phyloP scores from a whole-genome alignment of 2,329 filamentous ascomycete species.

The Chlorencoelia australis region DNA sequence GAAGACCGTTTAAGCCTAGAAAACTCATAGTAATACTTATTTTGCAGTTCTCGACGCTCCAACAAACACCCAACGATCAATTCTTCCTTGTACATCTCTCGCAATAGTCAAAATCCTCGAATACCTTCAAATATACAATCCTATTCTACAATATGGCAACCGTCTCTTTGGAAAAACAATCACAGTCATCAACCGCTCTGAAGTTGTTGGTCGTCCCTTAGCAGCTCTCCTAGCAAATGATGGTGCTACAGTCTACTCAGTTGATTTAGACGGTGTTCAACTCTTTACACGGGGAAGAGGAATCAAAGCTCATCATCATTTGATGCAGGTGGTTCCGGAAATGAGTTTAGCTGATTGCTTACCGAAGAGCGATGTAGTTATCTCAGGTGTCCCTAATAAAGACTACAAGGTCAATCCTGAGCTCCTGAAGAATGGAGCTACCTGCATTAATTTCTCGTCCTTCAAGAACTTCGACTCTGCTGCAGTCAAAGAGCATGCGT shows the following conservation, averaged over 20 bases:
- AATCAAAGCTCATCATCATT: slow-evolving; percentile 74
- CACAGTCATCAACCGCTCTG: slow-evolving; percentile 90
- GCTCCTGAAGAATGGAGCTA: slow-evolving; percentile 75
- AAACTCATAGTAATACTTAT: too few species aligned
- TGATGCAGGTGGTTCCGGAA: slow-evolving; percentile 66
- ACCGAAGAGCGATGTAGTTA: slow-evolving; percentile 85
- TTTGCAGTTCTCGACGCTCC: slow-evolving; percentile 79
- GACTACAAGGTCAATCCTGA: slow-evolving; percentile 82
- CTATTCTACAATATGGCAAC: slow-evolving; percentile 85
- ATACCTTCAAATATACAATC: slow-evolving; percentile 92
- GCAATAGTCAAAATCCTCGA: slow-evolving; percentile 97
- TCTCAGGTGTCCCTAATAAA: slow-evolving; percentile 82
- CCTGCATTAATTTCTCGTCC: slow-evolving; percentile 98
- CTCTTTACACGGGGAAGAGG: slow-evolving; percentile 85
- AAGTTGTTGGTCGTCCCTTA: slow-evolving; percentile 88
- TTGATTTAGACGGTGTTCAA: slow-evolving; percentile 86
- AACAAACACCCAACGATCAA: slow-evolving; percentile 71
- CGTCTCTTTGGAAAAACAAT: slow-evolving; percentile 87
- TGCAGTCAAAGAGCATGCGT: slow-evolving; percentile 87
- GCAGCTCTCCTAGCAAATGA: slow-evolving; percentile 93
- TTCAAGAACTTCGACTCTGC: slow-evolving; percentile 83
- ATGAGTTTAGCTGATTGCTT: slow-evolving; percentile 74
- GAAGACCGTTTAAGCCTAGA: too few species aligned
- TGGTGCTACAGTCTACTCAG: slow-evolving; percentile 87
- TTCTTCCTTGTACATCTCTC: slow-evolving; percentile 89